Conservation (phyloP, 768 basidiomycete species). For the Calocera cornea region DNA sequence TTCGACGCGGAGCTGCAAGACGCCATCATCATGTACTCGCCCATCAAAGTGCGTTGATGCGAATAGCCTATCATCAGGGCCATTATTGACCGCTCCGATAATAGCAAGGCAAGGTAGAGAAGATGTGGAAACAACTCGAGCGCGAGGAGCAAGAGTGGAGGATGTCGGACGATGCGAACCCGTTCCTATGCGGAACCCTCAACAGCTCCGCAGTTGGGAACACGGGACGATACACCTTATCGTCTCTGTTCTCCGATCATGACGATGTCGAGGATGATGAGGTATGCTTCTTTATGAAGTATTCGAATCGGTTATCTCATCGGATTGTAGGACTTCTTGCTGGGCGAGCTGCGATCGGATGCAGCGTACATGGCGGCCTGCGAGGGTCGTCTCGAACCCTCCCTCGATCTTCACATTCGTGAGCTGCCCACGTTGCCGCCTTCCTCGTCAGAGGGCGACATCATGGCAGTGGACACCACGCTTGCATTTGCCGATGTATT, state of each 20-base stretch:
- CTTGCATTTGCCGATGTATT: not conserved
- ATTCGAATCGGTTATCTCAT: not conserved
- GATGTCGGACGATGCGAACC: not conserved
- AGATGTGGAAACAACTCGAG: not conserved
- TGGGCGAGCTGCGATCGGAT: not conserved
- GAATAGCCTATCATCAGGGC: not conserved
- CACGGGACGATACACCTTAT: not conserved
- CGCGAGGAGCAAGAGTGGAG: not conserved
- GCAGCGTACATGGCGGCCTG: not conserved
- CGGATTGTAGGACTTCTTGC: not conserved
- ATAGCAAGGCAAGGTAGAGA: not conserved
- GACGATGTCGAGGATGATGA: not conserved
- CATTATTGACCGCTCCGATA: not conserved
- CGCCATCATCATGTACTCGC: not conserved
- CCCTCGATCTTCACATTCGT: not conserved
- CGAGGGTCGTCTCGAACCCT: not conserved
- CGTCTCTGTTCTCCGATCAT: not conserved
- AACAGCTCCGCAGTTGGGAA: not conserved
- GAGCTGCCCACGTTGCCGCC: not conserved
- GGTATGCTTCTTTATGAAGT: not conserved
- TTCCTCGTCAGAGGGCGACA: not conserved
- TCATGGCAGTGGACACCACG: not conserved
- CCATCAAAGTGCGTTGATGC: not conserved
- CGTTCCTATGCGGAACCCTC: not conserved
- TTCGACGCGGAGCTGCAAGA: not conserved